These are phyloP conservation scores for Tylopilus subfusipes DNA, from an alignment of 768 basidiomycete genomes.

Conservation along the genomic window DNA sequence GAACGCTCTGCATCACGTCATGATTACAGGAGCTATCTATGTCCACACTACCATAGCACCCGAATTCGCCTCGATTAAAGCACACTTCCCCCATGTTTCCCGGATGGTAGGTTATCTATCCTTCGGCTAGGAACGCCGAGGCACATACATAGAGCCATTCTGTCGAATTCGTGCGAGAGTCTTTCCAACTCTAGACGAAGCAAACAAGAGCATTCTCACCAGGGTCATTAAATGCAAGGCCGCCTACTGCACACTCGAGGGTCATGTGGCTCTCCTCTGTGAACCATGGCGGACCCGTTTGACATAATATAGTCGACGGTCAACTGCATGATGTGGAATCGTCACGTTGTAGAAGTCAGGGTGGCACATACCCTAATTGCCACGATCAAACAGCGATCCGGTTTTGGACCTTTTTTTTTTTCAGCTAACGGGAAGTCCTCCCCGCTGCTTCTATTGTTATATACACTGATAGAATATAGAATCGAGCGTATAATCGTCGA, in stretches of 20 bases:
- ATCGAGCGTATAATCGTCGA: conserved; percentile 2
- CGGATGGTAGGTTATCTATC: background rate
- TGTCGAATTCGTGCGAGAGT: background rate
- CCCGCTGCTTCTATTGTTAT: background rate
- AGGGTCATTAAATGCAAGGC: background rate
- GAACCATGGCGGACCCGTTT: background rate
- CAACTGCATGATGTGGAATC: background rate
- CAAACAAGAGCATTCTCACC: conserved; percentile 7
- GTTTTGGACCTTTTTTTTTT: background rate
- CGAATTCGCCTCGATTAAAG: background rate
- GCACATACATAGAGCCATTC: background rate
- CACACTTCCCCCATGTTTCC: background rate
- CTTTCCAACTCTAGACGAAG: background rate
- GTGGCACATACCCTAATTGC: background rate
- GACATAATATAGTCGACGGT: background rate
- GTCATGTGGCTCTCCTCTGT: background rate
- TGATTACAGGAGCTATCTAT: conserved; percentile 7
- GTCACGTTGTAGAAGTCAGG: background rate
- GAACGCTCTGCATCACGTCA: conserved; percentile 2
- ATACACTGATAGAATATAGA: conserved; percentile 15
- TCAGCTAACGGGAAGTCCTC: background rate
- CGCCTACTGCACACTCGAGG: conserved; percentile 3
- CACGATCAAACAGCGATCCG: conserved; percentile 6
- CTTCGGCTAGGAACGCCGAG: conserved; percentile 4
- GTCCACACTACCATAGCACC: background rate